A percentile compares a stretch with the other conserved stretches of the same genome.
phyloP scores from a whole-genome alignment of 225 moss, liverwort and hornwort genomes.

The Lunularia cruciata region DNA sequence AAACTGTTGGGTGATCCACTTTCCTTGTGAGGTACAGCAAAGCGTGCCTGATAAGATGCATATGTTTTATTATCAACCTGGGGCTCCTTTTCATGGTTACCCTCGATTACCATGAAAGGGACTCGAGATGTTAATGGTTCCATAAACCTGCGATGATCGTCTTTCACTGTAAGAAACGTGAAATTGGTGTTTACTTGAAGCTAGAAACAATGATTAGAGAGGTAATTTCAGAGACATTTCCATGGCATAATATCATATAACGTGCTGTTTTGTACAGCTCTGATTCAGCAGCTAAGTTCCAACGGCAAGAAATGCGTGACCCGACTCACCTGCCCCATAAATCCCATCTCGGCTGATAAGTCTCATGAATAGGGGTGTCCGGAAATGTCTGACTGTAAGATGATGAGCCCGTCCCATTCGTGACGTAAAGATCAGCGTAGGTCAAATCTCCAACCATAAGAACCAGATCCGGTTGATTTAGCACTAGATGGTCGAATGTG shows the following conservation, averaged over 20 bases:
- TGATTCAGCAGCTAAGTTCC: neutral
- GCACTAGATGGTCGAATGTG: conserved; percentile 67
- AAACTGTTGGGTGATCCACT: conserved; percentile 74
- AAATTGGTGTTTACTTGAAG: neutral
- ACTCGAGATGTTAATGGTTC: conserved; percentile 72
- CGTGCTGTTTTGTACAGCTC: neutral
- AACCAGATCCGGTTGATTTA: conserved; percentile 78
- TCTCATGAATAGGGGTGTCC: conserved; percentile 82
- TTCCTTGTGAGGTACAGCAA: conserved; percentile 72
- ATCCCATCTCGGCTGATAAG: conserved; percentile 97
- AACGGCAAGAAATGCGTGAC: no score
- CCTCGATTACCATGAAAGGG: conserved; percentile 95
- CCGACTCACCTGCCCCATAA: conserved; percentile 90
- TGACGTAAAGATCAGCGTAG: conserved; percentile 87
- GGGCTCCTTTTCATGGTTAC: conserved; percentile 82
- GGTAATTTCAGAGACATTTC: neutral
- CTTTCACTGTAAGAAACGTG: neutral
- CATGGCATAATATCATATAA: neutral
- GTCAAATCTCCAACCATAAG: conserved; percentile 79
- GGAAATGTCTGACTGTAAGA: conserved; percentile 64
- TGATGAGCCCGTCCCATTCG: conserved; percentile 71
- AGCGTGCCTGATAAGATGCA: conserved; percentile 81
- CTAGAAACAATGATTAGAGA: neutral
- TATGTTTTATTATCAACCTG: conserved; percentile 58
- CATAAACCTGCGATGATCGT: conserved; percentile 57